Conservation (phyloP, 129 eudicot genomes). For the Tagetes erecta region DNA sequence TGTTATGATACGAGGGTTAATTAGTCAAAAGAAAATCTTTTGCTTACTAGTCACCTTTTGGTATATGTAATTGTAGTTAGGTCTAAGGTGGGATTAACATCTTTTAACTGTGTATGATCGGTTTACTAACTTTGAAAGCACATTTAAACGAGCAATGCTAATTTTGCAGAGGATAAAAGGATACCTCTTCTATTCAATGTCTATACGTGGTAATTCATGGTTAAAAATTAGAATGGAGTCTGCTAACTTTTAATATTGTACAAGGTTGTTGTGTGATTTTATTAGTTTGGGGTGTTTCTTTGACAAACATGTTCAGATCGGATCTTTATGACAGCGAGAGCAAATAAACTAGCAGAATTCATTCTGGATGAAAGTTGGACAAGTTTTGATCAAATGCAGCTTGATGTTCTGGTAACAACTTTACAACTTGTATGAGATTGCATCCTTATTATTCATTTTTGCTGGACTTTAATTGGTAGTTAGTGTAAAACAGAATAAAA, state of each 20-base stretch:
- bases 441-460: slow-evolving; percentile 19
- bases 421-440: slow-evolving; percentile 14
- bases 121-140: background rate
- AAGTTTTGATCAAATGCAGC: slow-evolving; percentile 27
- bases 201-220: background rate
- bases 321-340: slow-evolving; percentile 83
- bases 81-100: background rate
- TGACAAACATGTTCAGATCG: slow-evolving; percentile 52
- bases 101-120: background rate
- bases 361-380: slow-evolving; percentile 5
- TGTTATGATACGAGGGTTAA: background rate
- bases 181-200: background rate
- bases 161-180: background rate
- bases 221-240: background rate
- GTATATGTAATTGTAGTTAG: background rate
- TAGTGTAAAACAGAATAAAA: slow-evolving; percentile 28
- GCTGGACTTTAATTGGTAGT: slow-evolving; percentile 25
- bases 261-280: slow-evolving; percentile 4
- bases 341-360: slow-evolving; percentile 44
- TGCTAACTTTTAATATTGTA: background rate
- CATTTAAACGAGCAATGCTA: background rate
- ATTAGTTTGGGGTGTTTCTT: slow-evolving; percentile 33
- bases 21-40: background rate
- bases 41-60: background rate
- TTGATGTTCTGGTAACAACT: slow-evolving; percentile 20